phyloP scores from a whole-genome alignment of 2,329 filamentous ascomycete genomes.

The Phialophora tarda region DNA sequence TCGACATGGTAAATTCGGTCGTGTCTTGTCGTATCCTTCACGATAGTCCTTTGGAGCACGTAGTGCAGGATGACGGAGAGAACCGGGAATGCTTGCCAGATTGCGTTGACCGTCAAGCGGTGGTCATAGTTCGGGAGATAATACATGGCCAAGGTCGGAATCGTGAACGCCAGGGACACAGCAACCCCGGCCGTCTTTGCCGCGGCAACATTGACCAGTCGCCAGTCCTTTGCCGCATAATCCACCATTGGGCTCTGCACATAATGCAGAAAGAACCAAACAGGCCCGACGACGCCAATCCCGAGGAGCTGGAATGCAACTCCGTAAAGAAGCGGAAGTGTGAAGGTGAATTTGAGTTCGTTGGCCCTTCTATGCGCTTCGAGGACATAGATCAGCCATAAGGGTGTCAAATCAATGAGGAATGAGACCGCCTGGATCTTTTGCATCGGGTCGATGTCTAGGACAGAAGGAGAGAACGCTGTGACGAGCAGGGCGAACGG shows the following conservation, averaged over 20 bases:
- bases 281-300: constrained; percentile 43
- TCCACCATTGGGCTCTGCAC: constrained; percentile 44
- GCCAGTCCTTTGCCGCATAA: constrained; percentile 44
- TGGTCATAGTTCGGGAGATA: constrained; percentile 30
- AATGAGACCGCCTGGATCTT: constrained; percentile 40
- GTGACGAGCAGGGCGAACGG: constrained; percentile 15
- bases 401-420: constrained; percentile 39
- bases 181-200: constrained; percentile 17
- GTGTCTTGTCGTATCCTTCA: constrained; percentile 19
- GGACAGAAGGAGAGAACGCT: constrained; percentile 15
- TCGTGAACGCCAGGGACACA: constrained; percentile 32
- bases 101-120: constrained; percentile 37
- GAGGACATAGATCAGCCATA: constrained; percentile 43
- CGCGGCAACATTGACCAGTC: constrained; percentile 41
- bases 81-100: constrained; percentile 38
- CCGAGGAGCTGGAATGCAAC: constrained; percentile 42
- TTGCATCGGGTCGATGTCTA: constrained; percentile 16
- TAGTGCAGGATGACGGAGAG: constrained; percentile 18
- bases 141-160: constrained; percentile 41
- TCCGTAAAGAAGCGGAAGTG: constrained; percentile 39
- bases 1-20: constrained; percentile 16
- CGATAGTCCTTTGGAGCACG: constrained; percentile 12
- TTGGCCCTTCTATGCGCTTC: constrained; percentile 43
- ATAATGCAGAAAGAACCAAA: constrained; percentile 50
- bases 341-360: constrained; percentile 37